Conservation (phyloP, 2,329 filamentous ascomycete species). For the Colletotrichum sp. region DNA sequence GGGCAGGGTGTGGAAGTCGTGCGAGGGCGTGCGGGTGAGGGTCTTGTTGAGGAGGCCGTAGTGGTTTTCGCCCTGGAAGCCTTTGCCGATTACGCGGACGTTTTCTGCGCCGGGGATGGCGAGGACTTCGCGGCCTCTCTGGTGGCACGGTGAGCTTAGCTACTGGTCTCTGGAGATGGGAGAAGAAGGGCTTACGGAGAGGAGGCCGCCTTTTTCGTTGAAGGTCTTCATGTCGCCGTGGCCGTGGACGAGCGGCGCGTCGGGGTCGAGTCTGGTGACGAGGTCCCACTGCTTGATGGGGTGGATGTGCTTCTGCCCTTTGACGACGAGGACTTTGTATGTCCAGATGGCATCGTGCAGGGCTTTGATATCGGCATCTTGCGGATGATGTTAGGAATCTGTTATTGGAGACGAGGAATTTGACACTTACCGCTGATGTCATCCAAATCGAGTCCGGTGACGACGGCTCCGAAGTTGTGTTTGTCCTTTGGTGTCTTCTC, state of each 20-base stretch:
- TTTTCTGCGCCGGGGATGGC: constrained; percentile 48
- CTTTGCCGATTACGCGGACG: constrained; percentile 49
- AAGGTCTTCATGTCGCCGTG: constrained; percentile 46
- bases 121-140: constrained; percentile 30
- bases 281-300: constrained; percentile 51
- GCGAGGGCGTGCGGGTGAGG: constrained; percentile 31
- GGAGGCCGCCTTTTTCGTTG: constrained; percentile 41
- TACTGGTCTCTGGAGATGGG: background rate
- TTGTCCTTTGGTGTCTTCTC: background rate
- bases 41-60: constrained; percentile 44
- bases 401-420: accelerated
- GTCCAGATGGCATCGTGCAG: background rate
- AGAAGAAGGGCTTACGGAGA: constrained; percentile 24
- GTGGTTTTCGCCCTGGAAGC: constrained; percentile 47
- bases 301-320: constrained; percentile 24
- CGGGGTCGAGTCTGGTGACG: constrained; percentile 45
- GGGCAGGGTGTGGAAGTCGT: constrained; percentile 40
- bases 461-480: background rate
- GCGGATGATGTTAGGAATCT: accelerated
- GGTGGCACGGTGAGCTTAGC: no score
- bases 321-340: background rate
- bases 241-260: constrained; percentile 43
- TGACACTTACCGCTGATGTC: background rate
- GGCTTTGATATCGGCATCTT: background rate
- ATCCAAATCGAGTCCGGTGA: background rate